Evolutionary conservation across 768 basidiomycete genomes (phyloP), one percentile per base, ranked within the genome.

Genomic region (Leccinum broughii): DNA sequence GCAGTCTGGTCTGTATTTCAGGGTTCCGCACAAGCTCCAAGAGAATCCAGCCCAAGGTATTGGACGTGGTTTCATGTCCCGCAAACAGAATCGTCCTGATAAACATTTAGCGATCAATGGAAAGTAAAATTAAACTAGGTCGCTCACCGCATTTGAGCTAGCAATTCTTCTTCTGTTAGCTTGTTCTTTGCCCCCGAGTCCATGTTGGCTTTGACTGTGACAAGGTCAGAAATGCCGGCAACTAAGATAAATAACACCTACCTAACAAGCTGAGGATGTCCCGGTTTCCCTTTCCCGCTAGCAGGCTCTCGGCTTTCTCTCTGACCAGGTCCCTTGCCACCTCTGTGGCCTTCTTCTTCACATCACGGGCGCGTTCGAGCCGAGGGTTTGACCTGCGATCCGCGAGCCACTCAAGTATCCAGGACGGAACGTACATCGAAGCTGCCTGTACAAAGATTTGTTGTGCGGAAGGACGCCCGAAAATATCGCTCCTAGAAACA

Each of bases 51-150:
- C 79, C 77, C 30, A 87, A 56, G 3, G 81, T 77, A 24, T 80
- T 84, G 3, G 87, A 81, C 51, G 83, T 85, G 3, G 87, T 89
- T 68, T 88, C 88, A 67, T 89, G 82, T 2, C 80, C 81, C 44
- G 80, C 80, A 11, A 83, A 64, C 15, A 82, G 62, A 11, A 83
- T 78, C n/a, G 80, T 81, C 15, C 80, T 81, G 22, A 9, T 24
- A 9, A 56, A 6, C 14, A 24, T 54, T 15, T 2, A n/a, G 35
- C 3, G 15, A 37, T 5, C 6, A 32, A 30, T 14, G 13, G 53
- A 54, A 58, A 28, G 4, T 24, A 6, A 4, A n/a, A 20, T 34
- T 7, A 32, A 35, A 54, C 5, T 6, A 52, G 10, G 41, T 13
- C 48, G 55, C 70, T 1, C 49, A 71, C 72, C 71, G 41, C 63